Evolutionary conservation across 257 asterid species (phyloP).

Genomic region (Solanum boliviense): DNA sequence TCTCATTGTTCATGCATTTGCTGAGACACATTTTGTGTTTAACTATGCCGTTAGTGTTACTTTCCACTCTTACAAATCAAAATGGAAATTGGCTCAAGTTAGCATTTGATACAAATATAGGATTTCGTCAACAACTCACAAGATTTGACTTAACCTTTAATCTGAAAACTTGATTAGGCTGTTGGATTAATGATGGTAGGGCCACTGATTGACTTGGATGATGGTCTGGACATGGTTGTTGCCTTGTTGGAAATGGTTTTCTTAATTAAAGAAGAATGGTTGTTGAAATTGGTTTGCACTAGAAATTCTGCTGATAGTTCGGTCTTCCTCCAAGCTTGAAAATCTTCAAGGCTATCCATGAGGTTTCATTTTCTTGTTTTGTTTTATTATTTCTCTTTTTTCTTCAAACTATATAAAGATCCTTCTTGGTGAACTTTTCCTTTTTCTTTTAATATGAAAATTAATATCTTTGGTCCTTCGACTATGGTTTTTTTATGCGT

Average conservation of each 20-base stretch:
- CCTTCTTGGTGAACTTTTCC: background rate
- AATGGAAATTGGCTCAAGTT: background rate
- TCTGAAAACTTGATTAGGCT: background rate
- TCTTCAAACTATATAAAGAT: background rate
- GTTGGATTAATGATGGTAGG: background rate
- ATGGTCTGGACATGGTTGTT: background rate
- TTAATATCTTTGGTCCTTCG: background rate
- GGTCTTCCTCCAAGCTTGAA: background rate
- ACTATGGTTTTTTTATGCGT: background rate
- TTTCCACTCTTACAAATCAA: background rate
- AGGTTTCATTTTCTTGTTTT: background rate
- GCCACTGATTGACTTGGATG: background rate
- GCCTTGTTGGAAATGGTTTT: background rate
- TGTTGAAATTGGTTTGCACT: background rate
- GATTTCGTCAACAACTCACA: background rate
- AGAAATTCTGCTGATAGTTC: background rate
- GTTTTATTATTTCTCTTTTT: background rate
- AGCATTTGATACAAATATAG: background rate
- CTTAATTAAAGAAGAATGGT: background rate
- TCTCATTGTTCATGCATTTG: background rate
- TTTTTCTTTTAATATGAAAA: background rate
- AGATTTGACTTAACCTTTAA: background rate
- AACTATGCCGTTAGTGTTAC: background rate
- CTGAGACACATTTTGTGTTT: background rate
- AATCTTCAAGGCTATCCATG: background rate